A percentile compares a stretch with the other conserved stretches of the same genome.
These are phyloP conservation scores for Solanum tarijense DNA, from an alignment of 257 asterid species.

Conservation along the genomic window DNA sequence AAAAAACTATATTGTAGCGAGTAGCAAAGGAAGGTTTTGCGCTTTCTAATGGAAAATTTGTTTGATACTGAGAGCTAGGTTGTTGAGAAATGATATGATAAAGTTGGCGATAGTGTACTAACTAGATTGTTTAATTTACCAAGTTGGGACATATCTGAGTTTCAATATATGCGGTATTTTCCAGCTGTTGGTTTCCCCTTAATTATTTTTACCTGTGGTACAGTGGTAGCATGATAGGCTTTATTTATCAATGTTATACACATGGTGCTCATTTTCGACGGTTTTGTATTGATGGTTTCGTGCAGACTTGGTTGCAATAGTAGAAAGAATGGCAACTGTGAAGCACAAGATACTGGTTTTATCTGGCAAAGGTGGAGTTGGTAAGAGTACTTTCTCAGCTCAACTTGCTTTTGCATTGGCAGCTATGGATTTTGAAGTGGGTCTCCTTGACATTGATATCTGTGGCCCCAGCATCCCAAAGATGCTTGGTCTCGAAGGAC, in stretches of 20 bases:
- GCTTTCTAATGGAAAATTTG: not conserved
- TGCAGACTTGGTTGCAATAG: slow-evolving; percentile 65
- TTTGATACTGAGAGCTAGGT: not conserved
- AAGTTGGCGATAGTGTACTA: not conserved
- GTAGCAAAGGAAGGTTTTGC: not conserved
- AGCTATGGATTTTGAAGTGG: slow-evolving; percentile 70
- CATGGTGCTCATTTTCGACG: not conserved
- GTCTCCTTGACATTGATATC: slow-evolving; percentile 81
- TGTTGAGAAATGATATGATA: not conserved
- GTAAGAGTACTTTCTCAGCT: slow-evolving; percentile 91
- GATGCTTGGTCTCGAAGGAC: slow-evolving; percentile 79
- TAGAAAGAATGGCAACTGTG: slow-evolving; percentile 84
- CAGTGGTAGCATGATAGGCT: no score
- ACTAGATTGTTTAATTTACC: not conserved
- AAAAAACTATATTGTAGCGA: not conserved
- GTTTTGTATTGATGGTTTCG: not conserved
- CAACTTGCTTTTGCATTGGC: slow-evolving; percentile 79
- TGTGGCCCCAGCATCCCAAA: slow-evolving; percentile 93
- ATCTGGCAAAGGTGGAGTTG: slow-evolving; percentile 94
- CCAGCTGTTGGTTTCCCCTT: not conserved
- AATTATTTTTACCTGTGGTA: no score
- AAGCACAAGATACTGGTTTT: slow-evolving; percentile 86
- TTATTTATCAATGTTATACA: not conserved
- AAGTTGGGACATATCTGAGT: not conserved
- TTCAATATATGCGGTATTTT: not conserved